phyloP scores from a whole-genome alignment of 148 eudicot species.

The Dysphania ambrosioides region DNA sequence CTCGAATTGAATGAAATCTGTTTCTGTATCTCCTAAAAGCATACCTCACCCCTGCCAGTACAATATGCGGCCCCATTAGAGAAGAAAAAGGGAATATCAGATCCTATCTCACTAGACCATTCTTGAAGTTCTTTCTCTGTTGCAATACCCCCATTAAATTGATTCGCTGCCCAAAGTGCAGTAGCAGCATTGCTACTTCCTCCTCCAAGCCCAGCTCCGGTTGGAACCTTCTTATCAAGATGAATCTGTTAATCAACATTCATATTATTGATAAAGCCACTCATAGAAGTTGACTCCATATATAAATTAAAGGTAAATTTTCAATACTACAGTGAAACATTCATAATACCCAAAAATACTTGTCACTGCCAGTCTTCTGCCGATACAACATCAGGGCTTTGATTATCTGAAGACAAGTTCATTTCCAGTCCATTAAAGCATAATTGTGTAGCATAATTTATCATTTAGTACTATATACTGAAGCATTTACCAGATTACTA shows the following conservation, averaged over 20 bases:
- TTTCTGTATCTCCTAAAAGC: conserved; percentile 8
- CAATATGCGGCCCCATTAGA: conserved; percentile 93
- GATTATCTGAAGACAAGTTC: conserved; percentile 60
- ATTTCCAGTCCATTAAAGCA: conserved; percentile 14
- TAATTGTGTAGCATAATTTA: conserved; percentile 3
- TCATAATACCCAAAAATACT: conserved; percentile 73
- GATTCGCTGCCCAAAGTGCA: conserved; percentile 97
- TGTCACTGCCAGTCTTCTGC: conserved; percentile 76
- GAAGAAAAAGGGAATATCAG: conserved; percentile 97
- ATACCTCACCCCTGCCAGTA: conserved; percentile 97
- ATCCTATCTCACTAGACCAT: conserved; percentile 97
- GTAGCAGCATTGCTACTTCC: conserved; percentile 99
- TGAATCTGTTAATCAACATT: conserved; percentile 55
- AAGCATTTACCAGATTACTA: conserved; percentile 64
- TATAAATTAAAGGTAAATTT: background rate
- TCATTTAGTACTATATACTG: background rate
- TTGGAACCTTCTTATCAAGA: conserved; percentile 94
- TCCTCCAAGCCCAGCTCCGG: conserved; percentile 97
- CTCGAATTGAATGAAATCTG: background rate
- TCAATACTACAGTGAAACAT: background rate
- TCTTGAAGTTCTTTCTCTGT: conserved; percentile 84
- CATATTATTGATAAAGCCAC: no score
- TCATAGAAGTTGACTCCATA: background rate
- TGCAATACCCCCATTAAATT: conserved; percentile 78
- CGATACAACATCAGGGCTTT: conserved; percentile 82